phyloP scores from a whole-genome alignment of 2,329 filamentous ascomycete species.

The Fusarium nematophilum region DNA sequence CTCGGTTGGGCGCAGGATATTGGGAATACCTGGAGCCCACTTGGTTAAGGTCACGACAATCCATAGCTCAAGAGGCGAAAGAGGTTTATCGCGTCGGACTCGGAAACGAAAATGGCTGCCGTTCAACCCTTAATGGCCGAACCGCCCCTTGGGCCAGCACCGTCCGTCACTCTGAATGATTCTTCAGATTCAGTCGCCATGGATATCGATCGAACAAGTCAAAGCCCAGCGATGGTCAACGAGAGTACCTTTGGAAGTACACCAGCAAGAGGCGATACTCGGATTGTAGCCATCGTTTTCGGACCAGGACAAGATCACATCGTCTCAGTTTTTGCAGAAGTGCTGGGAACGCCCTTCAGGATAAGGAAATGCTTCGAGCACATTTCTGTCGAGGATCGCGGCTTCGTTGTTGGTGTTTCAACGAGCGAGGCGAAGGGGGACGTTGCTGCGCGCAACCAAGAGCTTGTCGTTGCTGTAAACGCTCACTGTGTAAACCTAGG shows the following conservation, averaged over 20 bases:
- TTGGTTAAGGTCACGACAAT: constrained; percentile 9
- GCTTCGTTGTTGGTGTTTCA: constrained; percentile 75
- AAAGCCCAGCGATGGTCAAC: constrained; percentile 49
- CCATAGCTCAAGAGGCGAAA: constrained; percentile 21
- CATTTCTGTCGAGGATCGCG: constrained; percentile 65
- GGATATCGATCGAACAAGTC: constrained; percentile 51
- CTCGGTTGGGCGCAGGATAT: constrained; percentile 13
- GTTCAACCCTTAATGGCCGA: constrained; percentile 53
- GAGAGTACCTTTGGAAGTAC: constrained; percentile 58
- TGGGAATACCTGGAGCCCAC: constrained; percentile 21
- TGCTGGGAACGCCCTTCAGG: constrained; percentile 78
- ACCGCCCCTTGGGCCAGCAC: constrained; percentile 46
- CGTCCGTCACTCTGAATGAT: constrained; percentile 41
- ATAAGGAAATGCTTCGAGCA: constrained; percentile 67
- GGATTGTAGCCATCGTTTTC: constrained; percentile 75
- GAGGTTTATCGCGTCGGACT: neutral
- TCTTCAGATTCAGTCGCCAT: constrained; percentile 41
- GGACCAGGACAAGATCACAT: constrained; percentile 78
- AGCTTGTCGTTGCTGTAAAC: constrained; percentile 76
- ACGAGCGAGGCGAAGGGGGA: constrained; percentile 67
- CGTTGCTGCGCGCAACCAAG: constrained; percentile 67
- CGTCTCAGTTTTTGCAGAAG: constrained; percentile 79
- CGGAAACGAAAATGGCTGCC: constrained; percentile 48
- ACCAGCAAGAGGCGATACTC: constrained; percentile 64
- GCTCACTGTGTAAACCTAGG: constrained; percentile 79